Evolutionary conservation across 805 yeast genomes (phyloP).

Genomic region (Kuraishia floccosa): DNA sequence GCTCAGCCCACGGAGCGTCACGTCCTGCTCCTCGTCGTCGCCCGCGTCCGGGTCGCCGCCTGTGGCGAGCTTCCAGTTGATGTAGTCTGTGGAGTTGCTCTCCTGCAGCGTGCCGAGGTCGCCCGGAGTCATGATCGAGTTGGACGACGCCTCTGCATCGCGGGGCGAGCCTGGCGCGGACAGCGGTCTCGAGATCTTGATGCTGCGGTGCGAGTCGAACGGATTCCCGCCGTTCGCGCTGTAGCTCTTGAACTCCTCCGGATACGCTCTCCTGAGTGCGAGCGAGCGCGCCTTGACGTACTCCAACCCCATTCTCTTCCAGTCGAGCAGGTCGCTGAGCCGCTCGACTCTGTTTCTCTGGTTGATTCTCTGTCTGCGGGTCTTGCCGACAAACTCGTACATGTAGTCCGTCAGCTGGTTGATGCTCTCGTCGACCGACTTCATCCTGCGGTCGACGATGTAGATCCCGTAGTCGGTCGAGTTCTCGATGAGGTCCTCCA

Average conservation of each 20-base stretch:
- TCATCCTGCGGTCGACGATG: slow-evolving; percentile 89
- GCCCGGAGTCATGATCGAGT: slow-evolving; percentile 84
- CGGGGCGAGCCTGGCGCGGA: slow-evolving; percentile 98
- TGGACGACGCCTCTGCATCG: slow-evolving; percentile 45
- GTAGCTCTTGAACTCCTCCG: slow-evolving; percentile 55
- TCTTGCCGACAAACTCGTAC: slow-evolving; percentile 80
- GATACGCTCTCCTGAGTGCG: slow-evolving; percentile 88
- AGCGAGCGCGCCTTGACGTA: slow-evolving; percentile 90
- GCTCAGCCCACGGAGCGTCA: slow-evolving; percentile 22
- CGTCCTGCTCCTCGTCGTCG: slow-evolving; percentile 21
- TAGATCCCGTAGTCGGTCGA: slow-evolving; percentile 95
- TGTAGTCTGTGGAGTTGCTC: slow-evolving; percentile 76
- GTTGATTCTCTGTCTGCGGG: slow-evolving; percentile 94
- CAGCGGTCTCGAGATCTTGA: slow-evolving; percentile 81
- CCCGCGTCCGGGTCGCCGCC: slow-evolving; percentile 30
- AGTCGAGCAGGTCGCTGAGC: slow-evolving; percentile 82
- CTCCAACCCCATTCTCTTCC: slow-evolving; percentile 98
- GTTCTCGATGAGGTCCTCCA: slow-evolving; percentile 94
- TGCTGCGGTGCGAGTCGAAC: slow-evolving; percentile 24
- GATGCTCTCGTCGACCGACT: slow-evolving; percentile 86
- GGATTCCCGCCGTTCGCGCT: slow-evolving; percentile 16
- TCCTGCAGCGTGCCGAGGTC: slow-evolving; percentile 96
- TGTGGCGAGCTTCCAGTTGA: slow-evolving; percentile 34
- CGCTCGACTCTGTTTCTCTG: slow-evolving; percentile 97
- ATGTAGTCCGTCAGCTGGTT: slow-evolving; percentile 81